Evolutionary conservation across 352 stramenopile genomes (phyloP).

Genomic region (Phytopythium aichiense): DNA sequence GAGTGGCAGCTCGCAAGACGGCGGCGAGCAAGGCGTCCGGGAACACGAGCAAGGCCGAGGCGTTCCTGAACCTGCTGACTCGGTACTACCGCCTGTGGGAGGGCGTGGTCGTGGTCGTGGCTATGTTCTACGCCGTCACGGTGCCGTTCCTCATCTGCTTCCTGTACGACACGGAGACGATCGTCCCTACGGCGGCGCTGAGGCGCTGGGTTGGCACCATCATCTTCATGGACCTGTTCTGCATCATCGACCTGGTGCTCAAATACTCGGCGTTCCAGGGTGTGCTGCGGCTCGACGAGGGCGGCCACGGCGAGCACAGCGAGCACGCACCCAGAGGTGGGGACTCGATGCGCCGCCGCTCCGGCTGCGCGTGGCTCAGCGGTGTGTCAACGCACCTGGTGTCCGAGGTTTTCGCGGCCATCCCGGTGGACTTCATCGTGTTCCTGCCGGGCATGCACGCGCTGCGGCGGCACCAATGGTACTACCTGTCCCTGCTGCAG

Average conservation of each 20-base stretch:
- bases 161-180: conserved; percentile 28
- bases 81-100: conserved; percentile 58
- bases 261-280: conserved; percentile 52
- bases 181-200: conserved; percentile 6
- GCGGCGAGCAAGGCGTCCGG: background rate
- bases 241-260: conserved; percentile 45
- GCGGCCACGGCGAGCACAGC: conserved; percentile 5
- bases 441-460: conserved; percentile 31
- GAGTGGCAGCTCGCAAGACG: background rate
- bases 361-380: background rate
- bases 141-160: conserved; percentile 66
- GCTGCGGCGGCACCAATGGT: conserved; percentile 34
- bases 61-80: conserved; percentile 50
- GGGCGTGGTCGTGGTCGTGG: conserved; percentile 38
- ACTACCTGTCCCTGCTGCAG: conserved; percentile 53
- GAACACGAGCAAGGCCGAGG: conserved; percentile 27
- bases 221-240: conserved; percentile 39
- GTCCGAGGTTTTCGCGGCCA: conserved; percentile 29
- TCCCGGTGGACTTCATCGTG: conserved; percentile 50
- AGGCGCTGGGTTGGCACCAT: conserved; percentile 33
- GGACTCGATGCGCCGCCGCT: conserved; percentile 6
- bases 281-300: conserved; percentile 30
- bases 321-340: background rate
- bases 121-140: conserved; percentile 50
- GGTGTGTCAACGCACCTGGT: conserved; percentile 6